Evolutionary conservation across 352 stramenopile genomes (phyloP), one percentile per base, ranked within the genome.

Genomic region (Globisporangium spinosum): DNA sequence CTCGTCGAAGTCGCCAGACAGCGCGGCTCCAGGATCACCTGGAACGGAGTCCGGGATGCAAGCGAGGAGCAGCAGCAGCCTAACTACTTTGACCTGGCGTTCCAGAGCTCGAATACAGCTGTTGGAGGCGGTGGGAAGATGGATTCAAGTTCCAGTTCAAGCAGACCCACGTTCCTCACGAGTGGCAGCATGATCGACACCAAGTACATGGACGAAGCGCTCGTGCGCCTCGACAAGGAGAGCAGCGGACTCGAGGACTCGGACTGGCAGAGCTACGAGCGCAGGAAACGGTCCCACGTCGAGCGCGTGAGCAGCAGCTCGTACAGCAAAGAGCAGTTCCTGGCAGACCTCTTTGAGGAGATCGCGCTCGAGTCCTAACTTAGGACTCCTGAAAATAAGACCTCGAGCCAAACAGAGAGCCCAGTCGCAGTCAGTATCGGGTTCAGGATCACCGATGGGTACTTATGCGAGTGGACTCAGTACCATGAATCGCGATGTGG

Each of bases 1-100:
- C 53, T 84, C 43, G 72, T 72, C 40, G 72, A 58, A 20, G 73
- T 70, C 20, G 34, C 62, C 17, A 35, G 13, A 23, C 62, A 67
- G 62, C 62, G 27, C 27, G 62, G 62, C 20, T 67, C 62, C 29
- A 59, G 51, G 32, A 67, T 67, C 32, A 25, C 13, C 32, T 67
- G 61, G 29, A 40, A 49, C 47, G 47, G 61, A 56, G 47, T 49
- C 40, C 17, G 53, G 2, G 35, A 40, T 20, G 12, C 40, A 47
- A 13, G 9, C 38, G 6, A 9, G 40, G 5, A 22, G 40, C 40
- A 49, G 15, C 45, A 6, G 4, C 61, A 34, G 27, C 61, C 61
- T 0, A 27, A 15, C 3, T 75, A 80, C 34, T 84, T 67, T 51
- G 49, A 67, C 29, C 32, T 59, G 22, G 54, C 54, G 27, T 67